These are phyloP conservation scores for Trypanosoma lewisi DNA, from an alignment of 208 protist species.

Conservation along the genomic window DNA sequence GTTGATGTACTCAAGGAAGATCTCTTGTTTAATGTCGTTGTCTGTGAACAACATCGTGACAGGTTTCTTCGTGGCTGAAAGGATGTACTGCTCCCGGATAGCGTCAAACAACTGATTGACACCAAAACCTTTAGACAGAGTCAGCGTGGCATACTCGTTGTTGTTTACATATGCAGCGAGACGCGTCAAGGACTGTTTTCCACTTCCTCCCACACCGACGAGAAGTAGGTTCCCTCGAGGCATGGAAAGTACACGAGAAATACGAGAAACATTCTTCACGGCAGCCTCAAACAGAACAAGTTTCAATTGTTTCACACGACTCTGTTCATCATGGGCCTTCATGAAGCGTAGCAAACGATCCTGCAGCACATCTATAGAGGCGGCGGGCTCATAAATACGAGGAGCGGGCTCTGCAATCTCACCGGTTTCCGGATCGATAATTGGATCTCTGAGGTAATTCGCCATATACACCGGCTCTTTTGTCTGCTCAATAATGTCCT, in stretches of 20 bases:
- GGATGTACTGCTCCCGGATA: slow-evolving; percentile 92
- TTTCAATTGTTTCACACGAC: slow-evolving; percentile 88
- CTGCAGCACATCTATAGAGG: slow-evolving; percentile 80
- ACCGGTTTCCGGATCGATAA: slow-evolving; percentile 89
- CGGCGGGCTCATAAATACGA: slow-evolving; percentile 94
- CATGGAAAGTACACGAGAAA: slow-evolving; percentile 90
- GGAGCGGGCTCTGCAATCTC: slow-evolving; percentile 89
- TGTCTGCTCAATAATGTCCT: slow-evolving; percentile 78
- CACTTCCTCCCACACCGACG: slow-evolving; percentile 92
- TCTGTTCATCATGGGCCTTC: slow-evolving; percentile 87
- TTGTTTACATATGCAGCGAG: slow-evolving; percentile 87
- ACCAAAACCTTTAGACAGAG: slow-evolving; percentile 92
- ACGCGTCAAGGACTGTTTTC: slow-evolving; percentile 92
- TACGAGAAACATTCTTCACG: slow-evolving; percentile 94
- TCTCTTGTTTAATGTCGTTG: slow-evolving; percentile 97
- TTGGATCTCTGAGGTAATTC: slow-evolving; percentile 93
- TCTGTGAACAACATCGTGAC: slow-evolving; percentile 98
- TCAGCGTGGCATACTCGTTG: slow-evolving; percentile 89
- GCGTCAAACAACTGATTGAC: slow-evolving; percentile 93
- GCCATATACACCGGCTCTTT: slow-evolving; percentile 90
- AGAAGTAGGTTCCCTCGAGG: slow-evolving; percentile 93
- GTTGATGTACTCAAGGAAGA: slow-evolving; percentile 99
- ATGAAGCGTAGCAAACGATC: slow-evolving; percentile 76
- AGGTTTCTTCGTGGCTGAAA: slow-evolving; percentile 70
- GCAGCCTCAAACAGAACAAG: slow-evolving; percentile 95